Evolutionary conservation across 768 basidiomycete species (phyloP), one percentile per base, ranked within the genome.

Genomic region (Porphyrellus cyaneotinctus): DNA sequence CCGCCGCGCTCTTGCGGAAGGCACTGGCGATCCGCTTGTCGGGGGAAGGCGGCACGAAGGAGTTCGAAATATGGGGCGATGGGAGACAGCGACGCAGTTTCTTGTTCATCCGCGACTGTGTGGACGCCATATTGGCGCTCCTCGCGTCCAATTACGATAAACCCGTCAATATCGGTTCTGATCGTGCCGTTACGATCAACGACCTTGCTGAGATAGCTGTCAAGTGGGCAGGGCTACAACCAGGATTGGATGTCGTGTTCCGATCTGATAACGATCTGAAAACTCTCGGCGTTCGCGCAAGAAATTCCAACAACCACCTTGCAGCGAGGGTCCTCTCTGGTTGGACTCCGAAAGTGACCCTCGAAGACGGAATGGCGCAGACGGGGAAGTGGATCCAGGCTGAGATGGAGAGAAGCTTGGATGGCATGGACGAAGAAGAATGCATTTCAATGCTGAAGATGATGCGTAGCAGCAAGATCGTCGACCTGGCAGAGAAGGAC

Each of bases 31-130:
- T 66, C 20, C 54, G 51, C 14, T 18, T 63, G 37, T 47, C 49
- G 13, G 41, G 38, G 6, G 23, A 5, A 12, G 48, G 52, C 11
- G 48, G 52, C 11, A 24, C 50, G 8, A 46, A 55, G 6, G 61
- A 56, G 2, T 64, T 83, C 31, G 81, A 84, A 60, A 74, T 84
- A 30, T 84, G 82, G 81, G 82, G 83, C 0, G 71, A 76, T 49
- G 83, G 82, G 2, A 54, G 32, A 2, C 82, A 84, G 52, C 69
- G 75, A 8, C 70, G 83, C 1, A 82, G 79, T 51, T 83, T 84
- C 58, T 64, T 83, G 9, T 83, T 70, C 62, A 80, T 83, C 42
- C 71, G 73, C 50, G 81, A 84, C 57, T 76, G 77, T 17, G 76
- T 82, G 18, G 74, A 76, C n/a, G 82, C 70, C 0, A 56, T 83